phyloP scores from a whole-genome alignment of 768 basidiomycete species.

The Mycena galericulata region DNA sequence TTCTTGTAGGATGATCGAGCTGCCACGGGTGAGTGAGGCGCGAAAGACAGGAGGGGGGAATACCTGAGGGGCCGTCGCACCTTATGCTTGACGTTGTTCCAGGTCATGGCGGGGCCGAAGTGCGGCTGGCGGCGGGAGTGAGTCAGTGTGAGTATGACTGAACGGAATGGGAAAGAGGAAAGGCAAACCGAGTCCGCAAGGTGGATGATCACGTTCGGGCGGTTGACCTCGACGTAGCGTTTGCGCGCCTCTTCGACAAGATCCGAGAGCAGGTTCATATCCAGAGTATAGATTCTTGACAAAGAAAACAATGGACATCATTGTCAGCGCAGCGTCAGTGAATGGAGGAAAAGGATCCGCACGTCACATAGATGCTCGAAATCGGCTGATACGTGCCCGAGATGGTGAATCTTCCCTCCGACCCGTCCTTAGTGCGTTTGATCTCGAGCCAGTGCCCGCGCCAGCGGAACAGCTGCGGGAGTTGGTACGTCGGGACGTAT shows the following conservation, averaged over 20 bases:
- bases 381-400: neutral
- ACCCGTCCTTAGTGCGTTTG: slow-evolving; percentile 33
- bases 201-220: slow-evolving; percentile 57
- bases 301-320: neutral
- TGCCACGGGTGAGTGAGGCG: neutral
- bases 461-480: slow-evolving; percentile 58
- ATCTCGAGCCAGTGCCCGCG: slow-evolving; percentile 57
- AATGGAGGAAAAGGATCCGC: slow-evolving; percentile 21
- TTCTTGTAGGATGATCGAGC: slow-evolving; percentile 44
- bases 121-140: slow-evolving; percentile 27
- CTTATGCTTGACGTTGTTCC: slow-evolving; percentile 40
- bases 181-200: slow-evolving; percentile 46
- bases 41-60: neutral
- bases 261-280: slow-evolving; percentile 53
- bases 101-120: slow-evolving; percentile 29
- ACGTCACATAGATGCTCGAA: slow-evolving; percentile 47
- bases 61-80: slow-evolving; percentile 41
- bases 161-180: neutral
- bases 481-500: slow-evolving; percentile 55
- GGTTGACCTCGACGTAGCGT: slow-evolving; percentile 53
- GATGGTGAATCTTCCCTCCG: slow-evolving; percentile 16
- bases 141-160: too few species aligned
- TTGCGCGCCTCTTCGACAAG: slow-evolving; percentile 57
- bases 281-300: slow-evolving; percentile 57
- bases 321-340: neutral